phyloP scores from a whole-genome alignment of 2,329 filamentous ascomycete species.

The Bimuria novae-zelandiae region DNA sequence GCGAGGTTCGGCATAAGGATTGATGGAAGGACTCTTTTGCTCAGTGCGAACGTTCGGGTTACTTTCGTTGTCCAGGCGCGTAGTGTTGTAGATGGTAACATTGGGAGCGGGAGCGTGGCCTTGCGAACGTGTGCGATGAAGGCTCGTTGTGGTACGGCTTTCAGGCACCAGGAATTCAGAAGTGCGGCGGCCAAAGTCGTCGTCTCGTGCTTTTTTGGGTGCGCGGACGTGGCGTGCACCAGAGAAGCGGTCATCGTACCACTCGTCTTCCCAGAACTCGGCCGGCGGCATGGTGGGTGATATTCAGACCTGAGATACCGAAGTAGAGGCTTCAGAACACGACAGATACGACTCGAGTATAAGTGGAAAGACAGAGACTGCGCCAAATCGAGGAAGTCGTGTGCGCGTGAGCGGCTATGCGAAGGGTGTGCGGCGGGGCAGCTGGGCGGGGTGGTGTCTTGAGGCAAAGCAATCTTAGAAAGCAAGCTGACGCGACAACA shows the following conservation, averaged over 20 bases:
- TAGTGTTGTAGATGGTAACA: conserved; percentile 54
- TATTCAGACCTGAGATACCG: not conserved
- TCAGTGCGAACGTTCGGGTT: conserved; percentile 41
- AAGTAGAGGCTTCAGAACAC: not conserved
- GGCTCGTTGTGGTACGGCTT: conserved; percentile 31
- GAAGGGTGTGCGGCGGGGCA: conserved; percentile 6
- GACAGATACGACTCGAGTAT: too few species aligned
- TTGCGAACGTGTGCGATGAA: conserved; percentile 52
- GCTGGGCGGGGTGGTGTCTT: not conserved
- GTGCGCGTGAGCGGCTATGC: not conserved
- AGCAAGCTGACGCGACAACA: conserved; percentile 4
- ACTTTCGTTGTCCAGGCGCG: conserved; percentile 44
- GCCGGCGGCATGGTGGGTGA: conserved; percentile 28
- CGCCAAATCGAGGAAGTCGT: not conserved
- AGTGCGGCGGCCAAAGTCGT: conserved; percentile 30
- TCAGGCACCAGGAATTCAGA: conserved; percentile 39
- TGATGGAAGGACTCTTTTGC: conserved; percentile 31
- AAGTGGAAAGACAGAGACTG: too few species aligned
- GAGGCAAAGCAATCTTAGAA: not conserved
- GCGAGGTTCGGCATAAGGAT: conserved; percentile 28
- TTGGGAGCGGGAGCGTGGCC: conserved; percentile 51
- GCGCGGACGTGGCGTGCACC: conserved; percentile 41
- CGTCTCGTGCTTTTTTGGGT: conserved; percentile 22
- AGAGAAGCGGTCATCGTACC: conserved; percentile 26
- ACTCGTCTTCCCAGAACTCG: conserved; percentile 41